phyloP scores from a whole-genome alignment of 192 early-diverging fungal species.

The Gamsiella multidivaricata region DNA sequence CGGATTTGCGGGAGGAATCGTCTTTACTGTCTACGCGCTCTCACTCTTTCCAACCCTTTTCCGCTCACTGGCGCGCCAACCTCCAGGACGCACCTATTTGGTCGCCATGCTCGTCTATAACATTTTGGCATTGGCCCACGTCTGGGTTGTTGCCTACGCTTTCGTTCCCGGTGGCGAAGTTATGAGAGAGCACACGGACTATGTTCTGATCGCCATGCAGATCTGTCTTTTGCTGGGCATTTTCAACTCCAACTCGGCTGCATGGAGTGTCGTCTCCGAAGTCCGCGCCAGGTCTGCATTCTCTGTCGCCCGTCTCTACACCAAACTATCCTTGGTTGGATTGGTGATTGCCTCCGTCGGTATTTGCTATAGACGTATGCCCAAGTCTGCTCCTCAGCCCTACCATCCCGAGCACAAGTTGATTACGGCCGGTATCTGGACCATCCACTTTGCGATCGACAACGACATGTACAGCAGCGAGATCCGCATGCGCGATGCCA shows the following conservation, averaged over 20 bases:
- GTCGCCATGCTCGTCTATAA: constrained; percentile 74
- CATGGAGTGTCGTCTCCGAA: constrained; percentile 23
- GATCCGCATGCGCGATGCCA: constrained; percentile 73
- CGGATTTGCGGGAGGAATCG: constrained; percentile 73
- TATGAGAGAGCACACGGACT: constrained; percentile 80
- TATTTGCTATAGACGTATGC: constrained; percentile 58
- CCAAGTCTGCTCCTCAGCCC: constrained; percentile 66
- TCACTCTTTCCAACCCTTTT: constrained; percentile 71
- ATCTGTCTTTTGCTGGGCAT: constrained; percentile 67
- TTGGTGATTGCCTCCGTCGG: constrained; percentile 52
- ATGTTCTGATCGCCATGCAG: constrained; percentile 73
- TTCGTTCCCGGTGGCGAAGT: constrained; percentile 84
- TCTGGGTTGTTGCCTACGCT: constrained; percentile 86
- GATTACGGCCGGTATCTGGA: constrained; percentile 86
- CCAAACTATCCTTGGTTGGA: constrained; percentile 52
- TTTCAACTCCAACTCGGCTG: constrained; percentile 48
- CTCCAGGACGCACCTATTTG: constrained; percentile 74
- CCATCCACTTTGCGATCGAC: constrained; percentile 87
- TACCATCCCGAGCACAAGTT: constrained; percentile 71
- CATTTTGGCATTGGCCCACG: constrained; percentile 76
- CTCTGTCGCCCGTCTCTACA: constrained; percentile 46
- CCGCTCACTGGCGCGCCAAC: constrained; percentile 62
- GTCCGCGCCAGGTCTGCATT: constrained; percentile 20
- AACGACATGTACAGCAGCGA: constrained; percentile 89
- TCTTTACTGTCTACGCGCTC: constrained; percentile 68